Conservation (phyloP, 2,329 filamentous ascomycete genomes). For the Apiospora aurea region DNA sequence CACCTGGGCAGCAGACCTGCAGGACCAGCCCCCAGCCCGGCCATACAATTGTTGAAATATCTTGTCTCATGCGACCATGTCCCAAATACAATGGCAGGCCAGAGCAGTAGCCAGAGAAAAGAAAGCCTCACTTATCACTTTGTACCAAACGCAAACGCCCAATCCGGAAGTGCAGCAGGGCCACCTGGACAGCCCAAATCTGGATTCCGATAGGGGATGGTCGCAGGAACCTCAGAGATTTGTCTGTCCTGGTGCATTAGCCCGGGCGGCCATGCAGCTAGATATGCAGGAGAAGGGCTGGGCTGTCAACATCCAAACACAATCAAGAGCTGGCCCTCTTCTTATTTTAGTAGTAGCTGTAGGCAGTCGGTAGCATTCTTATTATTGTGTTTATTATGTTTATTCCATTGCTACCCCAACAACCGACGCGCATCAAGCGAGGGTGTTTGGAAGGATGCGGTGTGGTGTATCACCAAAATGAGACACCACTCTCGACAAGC, state of each 20-base stretch:
- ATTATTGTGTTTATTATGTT: not conserved
- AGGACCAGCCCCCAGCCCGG: not conserved
- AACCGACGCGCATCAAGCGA: slow-evolving; percentile 21
- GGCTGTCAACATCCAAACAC: not conserved
- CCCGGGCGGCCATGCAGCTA: slow-evolving; percentile 13
- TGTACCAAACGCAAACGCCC: slow-evolving; percentile 19
- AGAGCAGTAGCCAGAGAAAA: not conserved
- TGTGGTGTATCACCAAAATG: slow-evolving; percentile 17
- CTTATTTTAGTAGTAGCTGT: slow-evolving; percentile 12
- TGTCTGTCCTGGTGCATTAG: slow-evolving; percentile 24
- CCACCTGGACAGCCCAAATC: not conserved
- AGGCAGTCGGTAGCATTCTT: not conserved
- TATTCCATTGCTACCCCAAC: slow-evolving; percentile 18
- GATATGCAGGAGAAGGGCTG: slow-evolving; percentile 20
- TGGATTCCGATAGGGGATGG: slow-evolving; percentile 25
- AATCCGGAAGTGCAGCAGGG: slow-evolving; percentile 8
- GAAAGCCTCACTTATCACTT: slow-evolving; percentile 20
- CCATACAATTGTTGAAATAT: not conserved
- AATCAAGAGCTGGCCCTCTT: slow-evolving; percentile 8
- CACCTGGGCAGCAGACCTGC: slow-evolving; percentile 22
- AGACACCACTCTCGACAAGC: slow-evolving; percentile 8
- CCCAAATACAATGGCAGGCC: not conserved
- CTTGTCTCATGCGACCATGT: slow-evolving; percentile 5
- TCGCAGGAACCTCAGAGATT: slow-evolving; percentile 28
- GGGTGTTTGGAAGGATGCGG: not conserved